Evolutionary conservation across 306 rosid species (phyloP), one percentile per base, ranked within the genome.

Genomic region (Inga laurina): DNA sequence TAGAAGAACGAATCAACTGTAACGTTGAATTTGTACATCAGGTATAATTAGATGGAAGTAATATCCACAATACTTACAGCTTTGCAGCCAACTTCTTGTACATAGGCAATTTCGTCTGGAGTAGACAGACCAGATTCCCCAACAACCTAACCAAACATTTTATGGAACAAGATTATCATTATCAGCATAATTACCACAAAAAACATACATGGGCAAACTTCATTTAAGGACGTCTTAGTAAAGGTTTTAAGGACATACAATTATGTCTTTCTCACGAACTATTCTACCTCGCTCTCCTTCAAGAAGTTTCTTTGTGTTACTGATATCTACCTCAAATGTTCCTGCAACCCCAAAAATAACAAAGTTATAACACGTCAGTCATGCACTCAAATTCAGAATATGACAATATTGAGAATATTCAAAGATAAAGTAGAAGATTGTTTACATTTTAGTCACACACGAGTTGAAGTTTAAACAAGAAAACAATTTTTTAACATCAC

Each of bases 21-120:
- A 8, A 70, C 11, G 9, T 44, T 70, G 35, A 44, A 44, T 45
- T 32, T 46, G 39, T 44, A 12, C 10, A 45, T 45, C 35, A 72
- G 76, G 76, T 21, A 10, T 71, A 21, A 71, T 30, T 15, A 34
- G 16, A n/a, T 69, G 65, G 44, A 82, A 69, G 82, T 80, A 76
- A 79, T 79, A 83, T 30, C 74, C 22, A 13, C 43, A 69, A 72
- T 81, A 83, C 94, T 91, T 90, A 94, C 98, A 41, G 97, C 98
- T 88, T 82, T 96, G 66, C 91, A 97, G 56, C 99, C 99, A 34
- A 97, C 97, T 83, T 91, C 94, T 90, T 96, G 98, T 24, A 94
- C 98, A 89, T 84, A 94, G 79, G 97, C 93, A 51, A 96, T 90
- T 72, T 96, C 97, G 41, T 86, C 88, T 2, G 98, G 97, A 46